Evolutionary conservation across 169 alveolate species (phyloP), one percentile per base, ranked within the genome.

Genomic region (Plasmodium yoelii): DNA sequence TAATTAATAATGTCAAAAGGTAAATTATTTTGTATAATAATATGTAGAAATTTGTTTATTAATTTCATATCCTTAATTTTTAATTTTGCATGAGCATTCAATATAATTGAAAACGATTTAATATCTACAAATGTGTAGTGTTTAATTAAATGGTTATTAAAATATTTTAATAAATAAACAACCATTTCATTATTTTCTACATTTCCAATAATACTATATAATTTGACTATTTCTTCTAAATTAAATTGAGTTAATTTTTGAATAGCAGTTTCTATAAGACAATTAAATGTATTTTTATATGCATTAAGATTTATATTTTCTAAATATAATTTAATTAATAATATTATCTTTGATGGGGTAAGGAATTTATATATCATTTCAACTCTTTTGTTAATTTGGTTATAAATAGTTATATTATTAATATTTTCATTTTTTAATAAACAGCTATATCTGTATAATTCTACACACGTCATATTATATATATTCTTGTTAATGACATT

Each of bases 341-440:
- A 73, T 26, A 86, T 15, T 69, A 86, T 68, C 44, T 86, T 86
- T 8, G 74, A 34, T n/a, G 91, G 91, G 15, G 22, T 86, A 8
- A 86, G 15, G 60, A 86, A 86, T 46, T 86, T 86, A 55, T 86
- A 86, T 56, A 86, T 86, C 91, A 86, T 86, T 69, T 86, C 91
- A 42, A 86, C 87, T 86, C 91, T 86, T 39, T 57, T 86, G 67
- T 86, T 86, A 44, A 86, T 86, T 53, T 86, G 72, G 69, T 86
- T 86, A 56, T 86, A 86, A 69, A 86, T 86, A 13, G 19, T 57
- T 19, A 44, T 67, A 68, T 70, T 86, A 61, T 72, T 86, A 22
- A 69, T 60, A 86, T 70, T 70, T 15, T 59, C 68, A 13, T 64
- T 86, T 49, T 69, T 28, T 60, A 86, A 73, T 24, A 86, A 70